These are phyloP conservation scores for Thalia dealbata DNA, from an alignment of 176 grass and related monocot genomes.

Conservation along the genomic window DNA sequence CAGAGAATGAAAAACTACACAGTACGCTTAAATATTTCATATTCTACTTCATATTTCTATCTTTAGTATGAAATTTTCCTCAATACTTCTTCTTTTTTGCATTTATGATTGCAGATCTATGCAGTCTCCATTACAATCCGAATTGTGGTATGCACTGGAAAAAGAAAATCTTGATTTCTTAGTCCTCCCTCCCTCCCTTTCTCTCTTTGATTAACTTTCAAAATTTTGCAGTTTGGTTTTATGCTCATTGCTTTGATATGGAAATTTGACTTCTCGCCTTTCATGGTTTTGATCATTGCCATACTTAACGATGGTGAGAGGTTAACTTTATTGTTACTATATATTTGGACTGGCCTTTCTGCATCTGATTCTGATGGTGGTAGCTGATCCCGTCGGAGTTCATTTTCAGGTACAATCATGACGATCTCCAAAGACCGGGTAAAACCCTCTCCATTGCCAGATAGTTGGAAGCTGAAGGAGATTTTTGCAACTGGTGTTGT, in stretches of 20 bases:
- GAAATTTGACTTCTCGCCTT: conserved; percentile 87
- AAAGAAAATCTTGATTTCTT: not conserved
- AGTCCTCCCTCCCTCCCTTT: not conserved
- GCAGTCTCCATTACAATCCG: conserved; percentile 98
- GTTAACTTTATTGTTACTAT: conserved; percentile 4
- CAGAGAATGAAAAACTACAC: conserved; percentile 99
- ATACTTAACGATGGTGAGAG: conserved; percentile 86
- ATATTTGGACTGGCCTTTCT: not conserved
- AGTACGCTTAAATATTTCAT: conserved; percentile 36
- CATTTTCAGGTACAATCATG: conserved; percentile 81
- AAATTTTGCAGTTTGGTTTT: conserved; percentile 65
- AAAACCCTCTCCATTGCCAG: conserved; percentile 75
- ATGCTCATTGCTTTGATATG: conserved; percentile 95
- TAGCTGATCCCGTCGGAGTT: not conserved
- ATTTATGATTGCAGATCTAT: conserved; percentile 55
- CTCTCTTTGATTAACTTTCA: conserved; percentile 9
- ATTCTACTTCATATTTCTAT: not conserved
- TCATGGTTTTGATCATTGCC: conserved; percentile 99
- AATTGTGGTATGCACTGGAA: conserved; percentile 63
- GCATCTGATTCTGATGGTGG: not conserved
- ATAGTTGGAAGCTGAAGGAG: conserved; percentile 97
- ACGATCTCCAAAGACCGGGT: conserved; percentile 97
- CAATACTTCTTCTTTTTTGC: conserved; percentile 8
- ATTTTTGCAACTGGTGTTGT: conserved; percentile 91
- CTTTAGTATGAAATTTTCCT: conserved; percentile 1